phyloP scores from a whole-genome alignment of 768 basidiomycete genomes.

The Boletus sp. region DNA sequence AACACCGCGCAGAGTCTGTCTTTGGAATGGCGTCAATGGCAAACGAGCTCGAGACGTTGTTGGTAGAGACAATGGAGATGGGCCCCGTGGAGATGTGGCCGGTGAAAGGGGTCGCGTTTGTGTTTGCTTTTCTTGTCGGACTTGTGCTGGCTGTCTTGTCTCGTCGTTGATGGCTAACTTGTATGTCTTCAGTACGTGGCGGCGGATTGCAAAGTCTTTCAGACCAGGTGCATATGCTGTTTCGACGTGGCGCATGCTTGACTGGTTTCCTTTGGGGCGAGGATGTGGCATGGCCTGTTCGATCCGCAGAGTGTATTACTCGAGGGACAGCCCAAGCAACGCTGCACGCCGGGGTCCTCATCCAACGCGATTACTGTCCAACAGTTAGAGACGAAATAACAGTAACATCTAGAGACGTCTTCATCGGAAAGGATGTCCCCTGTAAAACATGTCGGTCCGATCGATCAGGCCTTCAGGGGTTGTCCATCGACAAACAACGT shows the following conservation, averaged over 20 bases:
- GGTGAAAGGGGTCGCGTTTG: constrained; percentile 17
- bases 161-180: constrained; percentile 7
- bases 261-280: too few species aligned
- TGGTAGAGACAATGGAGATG: constrained; percentile 54
- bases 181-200: constrained; percentile 4
- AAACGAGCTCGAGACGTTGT: constrained; percentile 49
- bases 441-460: too few species aligned
- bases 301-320: constrained; percentile 36
- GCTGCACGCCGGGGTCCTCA: not conserved
- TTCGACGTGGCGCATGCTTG: constrained; percentile 60
- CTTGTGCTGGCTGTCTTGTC: constrained; percentile 20
- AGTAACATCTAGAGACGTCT: too few species aligned
- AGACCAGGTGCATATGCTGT: constrained; percentile 73
- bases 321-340: constrained; percentile 66
- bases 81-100: constrained; percentile 37
- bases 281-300: not conserved
- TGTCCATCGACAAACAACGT: too few species aligned
- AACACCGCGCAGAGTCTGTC: constrained; percentile 52
- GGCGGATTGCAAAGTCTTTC: constrained; percentile 56
- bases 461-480: too few species aligned
- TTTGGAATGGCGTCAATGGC: constrained; percentile 84
- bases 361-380: not conserved
- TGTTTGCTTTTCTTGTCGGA: constrained; percentile 23
- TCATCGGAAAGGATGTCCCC: too few species aligned
- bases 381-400: too few species aligned